A percentile compares a stretch with the other conserved stretches of the same genome.
These are phyloP conservation scores for Cladosporium halotolerans DNA, from an alignment of 2,329 filamentous ascomycete species.

Conservation along the genomic window DNA sequence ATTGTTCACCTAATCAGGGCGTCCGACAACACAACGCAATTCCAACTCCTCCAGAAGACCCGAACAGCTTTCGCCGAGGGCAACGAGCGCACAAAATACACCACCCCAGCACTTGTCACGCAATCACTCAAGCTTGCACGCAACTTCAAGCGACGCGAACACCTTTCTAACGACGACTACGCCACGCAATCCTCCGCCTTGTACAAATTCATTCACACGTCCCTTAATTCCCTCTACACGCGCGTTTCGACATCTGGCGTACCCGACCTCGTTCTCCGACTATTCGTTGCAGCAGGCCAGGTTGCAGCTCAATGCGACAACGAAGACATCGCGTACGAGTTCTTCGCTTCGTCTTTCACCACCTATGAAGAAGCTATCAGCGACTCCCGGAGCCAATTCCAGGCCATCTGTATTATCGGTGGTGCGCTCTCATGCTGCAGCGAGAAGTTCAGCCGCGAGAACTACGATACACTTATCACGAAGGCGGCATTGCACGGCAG, in stretches of 20 bases:
- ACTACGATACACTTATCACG: slow-evolving; percentile 97
- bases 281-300: slow-evolving; percentile 89
- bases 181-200: slow-evolving; percentile 68
- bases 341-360: slow-evolving; percentile 95
- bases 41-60: slow-evolving; percentile 77
- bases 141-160: slow-evolving; percentile 82
- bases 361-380: slow-evolving; percentile 96
- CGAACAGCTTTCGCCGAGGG: slow-evolving; percentile 84
- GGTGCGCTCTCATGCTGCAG: slow-evolving; percentile 81
- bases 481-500: slow-evolving; percentile 95
- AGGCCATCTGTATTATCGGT: slow-evolving; percentile 91
- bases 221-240: slow-evolving; percentile 78
- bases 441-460: slow-evolving; percentile 81
- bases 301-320: slow-evolving; percentile 86
- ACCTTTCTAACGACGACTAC: slow-evolving; percentile 72
- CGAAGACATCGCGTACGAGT: slow-evolving; percentile 95
- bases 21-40: slow-evolving; percentile 85
- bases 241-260: slow-evolving; percentile 66
- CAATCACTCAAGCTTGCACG: slow-evolving; percentile 83
- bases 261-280: slow-evolving; percentile 78
- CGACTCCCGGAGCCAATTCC: slow-evolving; percentile 94
- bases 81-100: slow-evolving; percentile 92
- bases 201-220: slow-evolving; percentile 92
- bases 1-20: slow-evolving; percentile 82
- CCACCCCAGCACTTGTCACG: slow-evolving; percentile 86